A percentile compares a stretch with the other conserved stretches of the same genome.
These are phyloP conservation scores for Lachancea mirantina DNA, from an alignment of 805 yeast species.

Conservation along the genomic window DNA sequence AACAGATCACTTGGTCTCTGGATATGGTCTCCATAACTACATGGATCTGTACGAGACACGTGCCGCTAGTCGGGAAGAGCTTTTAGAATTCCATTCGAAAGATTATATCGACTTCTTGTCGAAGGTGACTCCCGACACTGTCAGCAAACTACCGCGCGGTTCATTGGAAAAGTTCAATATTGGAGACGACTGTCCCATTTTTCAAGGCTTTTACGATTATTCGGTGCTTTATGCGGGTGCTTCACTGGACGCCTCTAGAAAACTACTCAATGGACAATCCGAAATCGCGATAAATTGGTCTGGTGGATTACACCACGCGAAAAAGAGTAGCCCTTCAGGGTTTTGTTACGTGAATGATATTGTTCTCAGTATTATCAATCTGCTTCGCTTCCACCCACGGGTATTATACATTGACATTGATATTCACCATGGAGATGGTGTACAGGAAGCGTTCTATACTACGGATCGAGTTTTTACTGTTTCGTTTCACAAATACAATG, in stretches of 20 bases:
- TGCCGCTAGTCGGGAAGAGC: constrained; percentile 96
- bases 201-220: constrained; percentile 70
- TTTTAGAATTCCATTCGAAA: constrained; percentile 97
- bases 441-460: constrained; percentile 87
- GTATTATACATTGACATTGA: constrained; percentile 86
- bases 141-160: constrained; percentile 80
- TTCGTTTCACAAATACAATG: constrained; percentile 83
- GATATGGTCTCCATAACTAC: constrained; percentile 90
- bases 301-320: constrained; percentile 92
- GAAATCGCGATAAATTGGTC: constrained; percentile 92
- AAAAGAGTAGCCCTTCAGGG: constrained; percentile 83
- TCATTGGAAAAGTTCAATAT: constrained; percentile 84
- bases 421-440: constrained; percentile 93
- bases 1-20: constrained; percentile 96
- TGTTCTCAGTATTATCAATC: constrained; percentile 73
- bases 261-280: constrained; percentile 71
- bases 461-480: constrained; percentile 88
- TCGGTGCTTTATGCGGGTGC: constrained; percentile 83
- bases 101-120: constrained; percentile 91
- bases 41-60: constrained; percentile 97
- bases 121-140: constrained; percentile 86
- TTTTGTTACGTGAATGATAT: constrained; percentile 89
- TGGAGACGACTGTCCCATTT: constrained; percentile 89
- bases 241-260: constrained; percentile 82
- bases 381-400: constrained; percentile 75